Evolutionary conservation across 148 eudicot genomes (phyloP).

Genomic region (Simmondsia chinensis): DNA sequence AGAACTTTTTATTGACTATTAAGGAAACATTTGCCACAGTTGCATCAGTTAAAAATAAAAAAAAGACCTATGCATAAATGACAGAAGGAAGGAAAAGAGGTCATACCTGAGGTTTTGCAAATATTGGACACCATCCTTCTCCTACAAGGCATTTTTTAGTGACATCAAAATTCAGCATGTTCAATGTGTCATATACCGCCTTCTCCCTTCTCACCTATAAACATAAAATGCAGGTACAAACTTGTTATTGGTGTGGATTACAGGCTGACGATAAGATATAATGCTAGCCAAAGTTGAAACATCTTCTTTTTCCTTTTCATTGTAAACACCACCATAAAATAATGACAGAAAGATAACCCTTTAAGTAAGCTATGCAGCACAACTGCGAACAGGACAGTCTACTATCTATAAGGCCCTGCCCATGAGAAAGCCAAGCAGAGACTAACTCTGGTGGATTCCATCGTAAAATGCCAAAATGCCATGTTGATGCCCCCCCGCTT

Average conservation of each 20-base stretch:
- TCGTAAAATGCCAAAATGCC: too few species aligned
- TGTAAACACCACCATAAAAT: not conserved
- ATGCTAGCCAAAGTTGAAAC: too few species aligned
- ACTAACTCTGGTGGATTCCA: too few species aligned
- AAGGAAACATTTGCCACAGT: not conserved
- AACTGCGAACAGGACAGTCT: too few species aligned
- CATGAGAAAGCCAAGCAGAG: conserved; percentile 8
- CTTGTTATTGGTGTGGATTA: not conserved
- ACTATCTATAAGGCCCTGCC: too few species aligned
- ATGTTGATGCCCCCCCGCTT: too few species aligned
- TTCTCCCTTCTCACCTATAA: conserved; percentile 93
- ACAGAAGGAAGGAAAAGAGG: not conserved
- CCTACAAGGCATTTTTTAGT: conserved; percentile 99
- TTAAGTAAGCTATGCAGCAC: too few species aligned
- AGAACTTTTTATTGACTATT: too few species aligned
- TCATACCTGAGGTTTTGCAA: conserved; percentile 81
- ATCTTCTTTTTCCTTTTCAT: too few species aligned
- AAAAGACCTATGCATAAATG: not conserved
- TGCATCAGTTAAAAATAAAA: conserved; percentile 5
- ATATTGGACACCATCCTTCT: conserved; percentile 98
- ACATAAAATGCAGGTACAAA: not conserved
- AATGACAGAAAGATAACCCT: too few species aligned
- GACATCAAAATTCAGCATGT: conserved; percentile 98
- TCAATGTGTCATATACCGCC: conserved; percentile 91
- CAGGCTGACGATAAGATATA: too few species aligned